Percentiles rank a stretch among this genome's conserved stretches.
Evolutionary conservation across 208 protist species (phyloP).

Genomic region (Trypanosoma brucei): DNA sequence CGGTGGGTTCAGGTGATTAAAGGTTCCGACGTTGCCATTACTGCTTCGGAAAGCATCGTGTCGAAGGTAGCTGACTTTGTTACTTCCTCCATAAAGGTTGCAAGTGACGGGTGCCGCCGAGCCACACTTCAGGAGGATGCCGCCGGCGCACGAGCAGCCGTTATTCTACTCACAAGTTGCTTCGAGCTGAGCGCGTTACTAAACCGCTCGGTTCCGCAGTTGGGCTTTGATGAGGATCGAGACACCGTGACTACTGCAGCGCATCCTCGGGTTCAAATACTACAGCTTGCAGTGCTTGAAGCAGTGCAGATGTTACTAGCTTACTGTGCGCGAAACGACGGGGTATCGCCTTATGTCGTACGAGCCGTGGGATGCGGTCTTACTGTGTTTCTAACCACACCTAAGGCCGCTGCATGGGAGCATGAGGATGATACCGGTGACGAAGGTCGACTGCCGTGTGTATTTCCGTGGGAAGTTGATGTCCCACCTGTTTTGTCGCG

Average conservation of each 20-base stretch:
- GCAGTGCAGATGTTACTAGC: slow-evolving; percentile 51
- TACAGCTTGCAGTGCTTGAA: slow-evolving; percentile 55
- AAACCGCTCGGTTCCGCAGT: slow-evolving; percentile 54
- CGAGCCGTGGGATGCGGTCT: slow-evolving; percentile 53
- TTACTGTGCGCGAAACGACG: slow-evolving; percentile 41
- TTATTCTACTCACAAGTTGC: slow-evolving; percentile 53
- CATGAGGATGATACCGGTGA: slow-evolving; percentile 17
- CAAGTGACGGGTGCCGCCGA: slow-evolving; percentile 45
- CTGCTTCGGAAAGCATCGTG: slow-evolving; percentile 10
- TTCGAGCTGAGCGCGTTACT: slow-evolving; percentile 51
- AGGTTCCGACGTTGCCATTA: slow-evolving; percentile 4
- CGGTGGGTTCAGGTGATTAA: slow-evolving; percentile 31
- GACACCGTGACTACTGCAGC: slow-evolving; percentile 69
- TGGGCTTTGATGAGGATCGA: slow-evolving; percentile 41
- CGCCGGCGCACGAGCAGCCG: slow-evolving; percentile 32
- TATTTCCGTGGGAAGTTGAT: slow-evolving; percentile 23
- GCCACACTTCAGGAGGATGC: slow-evolving; percentile 27
- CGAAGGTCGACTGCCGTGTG: slow-evolving; percentile 1
- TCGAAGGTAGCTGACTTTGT: slow-evolving; percentile 63
- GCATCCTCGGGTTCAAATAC: slow-evolving; percentile 49
- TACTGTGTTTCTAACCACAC: slow-evolving; percentile 64
- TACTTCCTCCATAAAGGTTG: slow-evolving; percentile 51
- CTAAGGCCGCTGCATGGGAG: slow-evolving; percentile 39
- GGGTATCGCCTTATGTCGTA: slow-evolving; percentile 34
- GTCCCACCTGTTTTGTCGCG: slow-evolving; percentile 39